Conservation (phyloP, 352 stramenopile species). For the Phytophthora sansomeana region DNA sequence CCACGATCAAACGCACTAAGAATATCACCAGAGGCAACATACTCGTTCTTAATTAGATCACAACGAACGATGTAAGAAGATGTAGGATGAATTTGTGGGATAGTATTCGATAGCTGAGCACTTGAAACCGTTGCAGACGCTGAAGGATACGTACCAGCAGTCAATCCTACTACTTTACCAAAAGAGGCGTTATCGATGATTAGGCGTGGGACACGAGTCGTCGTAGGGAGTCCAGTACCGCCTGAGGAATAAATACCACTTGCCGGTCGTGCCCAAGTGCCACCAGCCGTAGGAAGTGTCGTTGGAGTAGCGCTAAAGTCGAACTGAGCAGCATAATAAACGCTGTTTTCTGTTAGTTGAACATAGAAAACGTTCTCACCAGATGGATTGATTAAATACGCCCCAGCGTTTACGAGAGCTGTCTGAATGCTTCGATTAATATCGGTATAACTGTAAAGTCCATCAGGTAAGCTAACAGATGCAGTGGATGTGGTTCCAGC, state of each 20-base stretch:
- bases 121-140: conserved; percentile 8
- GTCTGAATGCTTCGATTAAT: too few relatives aligned
- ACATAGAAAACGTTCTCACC: conserved; percentile 24
- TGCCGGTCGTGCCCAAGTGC: conserved; percentile 16
- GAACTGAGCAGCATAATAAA: conserved; percentile 20
- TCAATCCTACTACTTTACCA: conserved; percentile 24
- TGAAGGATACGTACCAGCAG: conserved; percentile 18
- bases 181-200: conserved; percentile 29
- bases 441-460: too few relatives aligned
- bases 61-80: conserved; percentile 28
- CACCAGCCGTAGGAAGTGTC: conserved; percentile 3
- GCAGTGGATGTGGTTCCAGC: too few relatives aligned
- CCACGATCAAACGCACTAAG: conserved; percentile 12
- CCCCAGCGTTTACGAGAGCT: too few relatives aligned
- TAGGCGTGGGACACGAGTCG: conserved; percentile 21
- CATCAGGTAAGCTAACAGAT: too few relatives aligned
- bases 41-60: conserved; percentile 32
- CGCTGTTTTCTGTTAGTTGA: conserved; percentile 13
- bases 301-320: conserved; percentile 15
- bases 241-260: conserved; percentile 21
- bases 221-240: conserved; percentile 20
- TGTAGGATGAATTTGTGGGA: conserved; percentile 21
- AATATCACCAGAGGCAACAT: conserved; percentile 17
- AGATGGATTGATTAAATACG: conserved; percentile 18
- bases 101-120: conserved; percentile 19